phyloP scores from a whole-genome alignment of 345 rosid species.

The Brassica nigra region DNA sequence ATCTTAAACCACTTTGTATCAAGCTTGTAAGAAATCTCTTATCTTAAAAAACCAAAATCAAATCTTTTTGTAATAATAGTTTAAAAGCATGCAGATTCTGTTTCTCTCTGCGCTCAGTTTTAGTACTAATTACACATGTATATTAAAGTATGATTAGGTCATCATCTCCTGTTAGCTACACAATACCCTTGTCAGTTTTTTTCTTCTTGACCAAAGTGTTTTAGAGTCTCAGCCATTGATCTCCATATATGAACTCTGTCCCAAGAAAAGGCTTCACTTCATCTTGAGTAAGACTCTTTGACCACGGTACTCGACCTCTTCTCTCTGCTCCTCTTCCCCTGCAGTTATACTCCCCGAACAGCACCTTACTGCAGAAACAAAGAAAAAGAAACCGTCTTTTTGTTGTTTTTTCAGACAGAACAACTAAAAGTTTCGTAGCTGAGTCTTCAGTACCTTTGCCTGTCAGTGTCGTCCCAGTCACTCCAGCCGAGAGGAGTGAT shows the following conservation, averaged over 20 bases:
- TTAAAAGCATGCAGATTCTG: conserved; percentile 11
- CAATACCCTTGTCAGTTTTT: conserved; percentile 4
- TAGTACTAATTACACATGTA: conserved; percentile 34
- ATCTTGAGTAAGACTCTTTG: conserved; percentile 49
- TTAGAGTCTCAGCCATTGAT: conserved; percentile 77
- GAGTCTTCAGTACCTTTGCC: conserved; percentile 51
- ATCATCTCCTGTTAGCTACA: conserved; percentile 31
- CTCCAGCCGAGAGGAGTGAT: conserved; percentile 81
- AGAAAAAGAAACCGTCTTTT: neutral
- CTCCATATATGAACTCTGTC: conserved; percentile 64
- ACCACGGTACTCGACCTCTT: conserved; percentile 68
- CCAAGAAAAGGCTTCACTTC: conserved; percentile 64
- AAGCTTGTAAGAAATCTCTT: conserved; percentile 20
- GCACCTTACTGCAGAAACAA: conserved; percentile 55
- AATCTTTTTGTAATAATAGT: neutral
- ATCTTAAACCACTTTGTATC: conserved; percentile 20
- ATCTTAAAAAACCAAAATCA: conserved; percentile 22
- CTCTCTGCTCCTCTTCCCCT: conserved; percentile 79
- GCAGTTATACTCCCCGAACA: conserved; percentile 80
- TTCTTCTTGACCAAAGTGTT: neutral
- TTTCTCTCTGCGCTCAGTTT: neutral
- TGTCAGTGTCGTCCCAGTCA: conserved; percentile 64
- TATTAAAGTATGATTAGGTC: conserved; percentile 19
- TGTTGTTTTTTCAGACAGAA: neutral
- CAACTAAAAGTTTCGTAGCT: neutral